A percentile compares a stretch with the other conserved stretches of the same genome.
Conservation (phyloP, 1,284 basidiomycete genomes). For the Microbotryum intermedium region DNA sequence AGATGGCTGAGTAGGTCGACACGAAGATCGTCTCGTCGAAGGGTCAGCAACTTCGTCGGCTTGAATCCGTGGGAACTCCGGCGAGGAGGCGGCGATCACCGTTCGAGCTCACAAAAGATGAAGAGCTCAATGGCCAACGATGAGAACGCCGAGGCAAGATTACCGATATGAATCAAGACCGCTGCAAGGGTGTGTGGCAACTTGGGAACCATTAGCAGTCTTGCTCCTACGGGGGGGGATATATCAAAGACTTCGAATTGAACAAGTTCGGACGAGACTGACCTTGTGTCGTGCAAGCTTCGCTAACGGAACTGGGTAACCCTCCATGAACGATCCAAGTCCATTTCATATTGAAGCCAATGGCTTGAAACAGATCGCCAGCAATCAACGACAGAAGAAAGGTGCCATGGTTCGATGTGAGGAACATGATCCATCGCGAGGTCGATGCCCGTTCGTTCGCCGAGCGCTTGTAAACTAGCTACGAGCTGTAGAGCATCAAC, state of each 20-base stretch:
- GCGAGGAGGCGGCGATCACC: too few species aligned
- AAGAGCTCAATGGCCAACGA: conserved; percentile 57
- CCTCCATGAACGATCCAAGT: too few species aligned
- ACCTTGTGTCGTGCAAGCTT: too few species aligned
- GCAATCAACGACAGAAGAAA: neutral
- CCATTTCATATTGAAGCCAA: conserved; percentile 11
- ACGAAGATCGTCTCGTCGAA: neutral
- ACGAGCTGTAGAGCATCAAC: too few species aligned
- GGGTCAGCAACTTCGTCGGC: too few species aligned
- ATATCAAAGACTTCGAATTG: too few species aligned
- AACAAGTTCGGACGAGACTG: neutral
- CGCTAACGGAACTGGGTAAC: too few species aligned
- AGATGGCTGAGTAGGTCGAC: neutral
- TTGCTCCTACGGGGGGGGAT: conserved; percentile 5
- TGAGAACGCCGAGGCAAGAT: conserved; percentile 56
- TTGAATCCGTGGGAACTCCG: too few species aligned
- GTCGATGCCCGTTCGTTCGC: neutral
- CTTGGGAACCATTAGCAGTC: neutral
- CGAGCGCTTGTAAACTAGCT: neutral
- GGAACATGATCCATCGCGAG: neutral
- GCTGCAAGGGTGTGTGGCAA: conserved; percentile 36
- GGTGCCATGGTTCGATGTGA: neutral
- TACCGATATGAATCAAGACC: conserved; percentile 54
- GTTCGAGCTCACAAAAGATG: conserved; percentile 43
- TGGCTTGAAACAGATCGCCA: conserved; percentile 9